These are phyloP conservation scores for Pontederia crassipes DNA, from an alignment of 176 grass and related monocot species.

Conservation along the genomic window DNA sequence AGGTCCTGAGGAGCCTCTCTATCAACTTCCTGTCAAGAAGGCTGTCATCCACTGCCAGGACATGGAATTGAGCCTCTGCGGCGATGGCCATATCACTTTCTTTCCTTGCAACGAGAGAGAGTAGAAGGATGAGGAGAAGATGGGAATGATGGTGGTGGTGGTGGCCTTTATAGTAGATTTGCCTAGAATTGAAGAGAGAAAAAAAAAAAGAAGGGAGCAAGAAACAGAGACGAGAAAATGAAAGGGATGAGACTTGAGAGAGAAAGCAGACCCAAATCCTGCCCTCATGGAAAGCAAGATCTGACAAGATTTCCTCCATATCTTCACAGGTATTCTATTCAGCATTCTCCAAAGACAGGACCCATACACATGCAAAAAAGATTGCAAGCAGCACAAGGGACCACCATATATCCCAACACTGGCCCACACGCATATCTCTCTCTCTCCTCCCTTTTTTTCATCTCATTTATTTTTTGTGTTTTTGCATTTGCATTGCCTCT, in stretches of 20 bases:
- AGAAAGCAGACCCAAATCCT: not conserved
- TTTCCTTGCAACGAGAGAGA: not conserved
- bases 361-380: too few species aligned
- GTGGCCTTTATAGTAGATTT: not conserved
- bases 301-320: not conserved
- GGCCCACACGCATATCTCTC: too few species aligned
- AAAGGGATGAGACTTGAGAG: too few species aligned
- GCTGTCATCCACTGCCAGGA: constrained; percentile 16
- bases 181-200: not conserved
- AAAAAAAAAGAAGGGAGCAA: not conserved
- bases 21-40: constrained; percentile 7
- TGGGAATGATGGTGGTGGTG: not conserved
- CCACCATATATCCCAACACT: too few species aligned
- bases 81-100: constrained; percentile 1
- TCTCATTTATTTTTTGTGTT: too few species aligned
- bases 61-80: constrained; percentile 10
- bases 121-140: not conserved
- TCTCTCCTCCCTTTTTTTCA: too few species aligned
- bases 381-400: too few species aligned
- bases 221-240: not conserved
- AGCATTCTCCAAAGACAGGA: too few species aligned
- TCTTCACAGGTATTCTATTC: too few species aligned
- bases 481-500: too few species aligned
- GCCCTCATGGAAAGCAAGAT: constrained; percentile 13
- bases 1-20: constrained; percentile 17